Conservation (phyloP, 2,329 filamentous ascomycete genomes). For the Ophiostoma piceae region DNA sequence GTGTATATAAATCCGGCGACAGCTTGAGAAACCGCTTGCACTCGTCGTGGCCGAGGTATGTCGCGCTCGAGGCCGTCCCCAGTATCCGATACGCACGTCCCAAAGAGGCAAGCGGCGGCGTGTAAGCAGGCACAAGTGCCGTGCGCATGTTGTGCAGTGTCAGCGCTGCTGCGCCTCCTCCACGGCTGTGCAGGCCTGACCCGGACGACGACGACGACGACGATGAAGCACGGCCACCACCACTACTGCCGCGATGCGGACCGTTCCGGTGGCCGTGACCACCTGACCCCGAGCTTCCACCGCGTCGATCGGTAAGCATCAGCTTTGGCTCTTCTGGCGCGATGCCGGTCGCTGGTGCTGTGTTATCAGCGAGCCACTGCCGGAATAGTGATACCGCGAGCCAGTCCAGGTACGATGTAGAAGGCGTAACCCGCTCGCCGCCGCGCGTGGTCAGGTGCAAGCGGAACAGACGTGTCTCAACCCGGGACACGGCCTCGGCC, state of each 20-base stretch:
- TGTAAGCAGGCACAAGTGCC: constrained; percentile 33
- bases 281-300: constrained; percentile 16
- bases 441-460: constrained; percentile 70
- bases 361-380: constrained; percentile 90
- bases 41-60: constrained; percentile 78
- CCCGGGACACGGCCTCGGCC: constrained; percentile 70
- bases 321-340: constrained; percentile 10
- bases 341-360: constrained; percentile 59
- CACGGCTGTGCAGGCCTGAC: constrained; percentile 5
- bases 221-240: constrained; percentile 32
- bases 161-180: constrained; percentile 13
- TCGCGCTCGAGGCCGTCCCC: constrained; percentile 54
- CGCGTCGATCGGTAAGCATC: constrained; percentile 32
- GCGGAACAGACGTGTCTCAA: constrained; percentile 78
- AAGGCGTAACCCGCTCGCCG: constrained; percentile 76
- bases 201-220: constrained; percentile 25
- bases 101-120: constrained; percentile 51
- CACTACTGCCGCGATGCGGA: constrained; percentile 29
- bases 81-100: constrained; percentile 75
- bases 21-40: constrained; percentile 86
- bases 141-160: constrained; percentile 28
- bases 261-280: constrained; percentile 27
- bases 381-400: constrained; percentile 80
- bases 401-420: constrained; percentile 82
- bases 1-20: constrained; percentile 72